Evolutionary conservation across 1,284 basidiomycete genomes (phyloP), one percentile per base, ranked within the genome.

Genomic region (Leucoagaricus sp.): DNA sequence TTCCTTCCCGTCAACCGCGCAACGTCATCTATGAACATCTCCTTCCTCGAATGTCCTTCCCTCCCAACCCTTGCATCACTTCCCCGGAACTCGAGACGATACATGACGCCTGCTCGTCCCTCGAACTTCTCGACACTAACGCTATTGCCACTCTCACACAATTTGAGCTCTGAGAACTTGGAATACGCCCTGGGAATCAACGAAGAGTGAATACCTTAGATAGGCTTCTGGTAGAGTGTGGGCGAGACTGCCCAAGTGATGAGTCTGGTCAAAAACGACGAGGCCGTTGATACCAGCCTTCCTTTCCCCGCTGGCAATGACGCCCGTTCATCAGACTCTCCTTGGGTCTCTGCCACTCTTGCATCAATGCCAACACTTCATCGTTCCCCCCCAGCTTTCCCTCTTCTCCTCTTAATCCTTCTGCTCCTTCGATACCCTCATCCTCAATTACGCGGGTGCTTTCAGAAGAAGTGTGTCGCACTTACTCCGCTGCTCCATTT

Each of bases 171-270:
- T 62, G 70, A 1, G 85, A 86, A 59, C 83, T 84, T 0, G 84
- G 86, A 6, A 89, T 88, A 68, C 79, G 86, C 9, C 77, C 77
- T 91, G 88, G 88, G 89, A 91, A 70, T 82, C 79, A 28, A 82
- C 76, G 64, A 80, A 78, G 67, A 76, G 76, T 0, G 87, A 86
- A 6, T 91, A 91, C 66, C 64, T 83, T 7, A 83, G 82, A 58
- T 91, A 89, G 88, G 86, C 85, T 1, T 73, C 83, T 1, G 74
- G 75, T 13, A 79, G 85, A 64, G 21, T 49, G 71, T 72, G 25
- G 71, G 69, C 41, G 72, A 65, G 4, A 68, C 59, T 1, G 66
- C 58, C 0, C 67, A 65, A 23, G 64, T 60, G 10, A 57, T 31
- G 10, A 21, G 26, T 31, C 29, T 49, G 36, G 51, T 25, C 2